These are phyloP conservation scores for Dispira simplex DNA, from an alignment of 192 early-diverging fungal genomes.

Conservation along the genomic window DNA sequence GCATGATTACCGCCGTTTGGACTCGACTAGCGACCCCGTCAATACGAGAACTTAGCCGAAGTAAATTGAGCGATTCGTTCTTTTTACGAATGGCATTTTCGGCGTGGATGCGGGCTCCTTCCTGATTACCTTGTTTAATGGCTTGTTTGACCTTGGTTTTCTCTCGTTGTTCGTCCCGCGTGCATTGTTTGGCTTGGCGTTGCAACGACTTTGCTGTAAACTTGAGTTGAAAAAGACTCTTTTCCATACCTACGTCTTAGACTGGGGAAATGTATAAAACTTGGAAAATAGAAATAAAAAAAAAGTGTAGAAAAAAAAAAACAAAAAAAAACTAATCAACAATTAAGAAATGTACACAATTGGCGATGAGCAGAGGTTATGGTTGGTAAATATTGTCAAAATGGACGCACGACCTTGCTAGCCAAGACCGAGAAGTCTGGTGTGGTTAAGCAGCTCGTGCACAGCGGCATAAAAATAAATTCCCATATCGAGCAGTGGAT, in stretches of 20 bases:
- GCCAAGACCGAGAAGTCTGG: too few relatives aligned
- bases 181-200: slow-evolving; percentile 66
- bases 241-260: slow-evolving; percentile 2
- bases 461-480: too few relatives aligned
- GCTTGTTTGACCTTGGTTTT: slow-evolving; percentile 85
- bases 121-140: slow-evolving; percentile 82
- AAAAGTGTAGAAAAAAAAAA: too few relatives aligned
- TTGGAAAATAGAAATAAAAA: too few relatives aligned
- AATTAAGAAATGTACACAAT: too few relatives aligned
- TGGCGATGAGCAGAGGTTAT: too few relatives aligned
- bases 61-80: slow-evolving; percentile 80
- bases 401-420: too few relatives aligned
- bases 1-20: slow-evolving; percentile 91
- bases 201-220: slow-evolving; percentile 83
- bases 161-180: slow-evolving; percentile 71
- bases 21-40: slow-evolving; percentile 84
- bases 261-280: too few relatives aligned
- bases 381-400: too few relatives aligned
- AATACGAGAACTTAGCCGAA: slow-evolving; percentile 76
- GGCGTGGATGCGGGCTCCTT: slow-evolving; percentile 86
- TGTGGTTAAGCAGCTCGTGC: too few relatives aligned
- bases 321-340: too few relatives aligned
- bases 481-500: too few relatives aligned
- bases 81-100: slow-evolving; percentile 96
- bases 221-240: slow-evolving; percentile 25